A percentile compares a stretch with the other conserved stretches of the same genome.
Evolutionary conservation across 1,284 basidiomycete genomes (phyloP).

Genomic region (Jaminaea rosea): DNA sequence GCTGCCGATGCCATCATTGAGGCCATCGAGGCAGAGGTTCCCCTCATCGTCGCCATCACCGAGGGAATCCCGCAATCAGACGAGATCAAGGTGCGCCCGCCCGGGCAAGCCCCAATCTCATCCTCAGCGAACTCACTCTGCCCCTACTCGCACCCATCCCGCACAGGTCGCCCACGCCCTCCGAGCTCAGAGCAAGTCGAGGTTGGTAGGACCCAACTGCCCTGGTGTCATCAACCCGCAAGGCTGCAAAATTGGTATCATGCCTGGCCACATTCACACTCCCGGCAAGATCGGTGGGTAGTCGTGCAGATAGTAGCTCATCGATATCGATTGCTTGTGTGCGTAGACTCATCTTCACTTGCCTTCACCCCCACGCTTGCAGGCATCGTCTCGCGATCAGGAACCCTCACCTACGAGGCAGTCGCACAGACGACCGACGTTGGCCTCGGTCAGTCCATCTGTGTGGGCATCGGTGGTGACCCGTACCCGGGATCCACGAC

Average conservation of each 20-base stretch:
- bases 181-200: conserved; percentile 83
- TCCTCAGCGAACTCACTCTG: no score
- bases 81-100: conserved; percentile 25
- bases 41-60: conserved; percentile 44
- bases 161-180: conserved; percentile 79
- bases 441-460: conserved; percentile 91
- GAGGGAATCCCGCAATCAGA: conserved; percentile 47
- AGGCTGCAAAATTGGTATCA: conserved; percentile 99
- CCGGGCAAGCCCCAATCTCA: background rate
- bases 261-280: conserved; percentile 93
- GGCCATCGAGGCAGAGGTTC: conserved; percentile 44
- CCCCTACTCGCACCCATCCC: no score
- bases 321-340: background rate
- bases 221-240: conserved; percentile 91
- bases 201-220: conserved; percentile 80
- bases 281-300: conserved; percentile 60
- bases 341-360: no score
- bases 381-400: conserved; percentile 71
- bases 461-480: conserved; percentile 96
- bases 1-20: conserved; percentile 47
- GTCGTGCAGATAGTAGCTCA: background rate
- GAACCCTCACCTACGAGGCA: conserved; percentile 45
- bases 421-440: conserved; percentile 78
- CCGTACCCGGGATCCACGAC: conserved; percentile 94
- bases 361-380: background rate